phyloP scores from a whole-genome alignment of 2,329 filamentous ascomycete species.

The Cercospora zeina region DNA sequence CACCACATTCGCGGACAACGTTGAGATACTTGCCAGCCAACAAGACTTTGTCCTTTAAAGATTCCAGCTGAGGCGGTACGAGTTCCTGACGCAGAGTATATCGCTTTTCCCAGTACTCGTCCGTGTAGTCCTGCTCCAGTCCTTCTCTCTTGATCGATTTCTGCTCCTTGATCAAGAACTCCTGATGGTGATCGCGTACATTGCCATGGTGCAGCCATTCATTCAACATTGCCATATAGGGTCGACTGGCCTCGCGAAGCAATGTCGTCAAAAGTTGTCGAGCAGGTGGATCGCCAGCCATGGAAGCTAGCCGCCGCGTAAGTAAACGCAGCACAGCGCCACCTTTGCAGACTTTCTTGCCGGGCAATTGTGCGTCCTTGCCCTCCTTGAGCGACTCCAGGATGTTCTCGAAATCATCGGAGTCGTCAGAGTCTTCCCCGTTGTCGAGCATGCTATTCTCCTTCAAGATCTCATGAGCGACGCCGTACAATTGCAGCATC shows the following conservation, averaged over 20 bases:
- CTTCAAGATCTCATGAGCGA: conserved; percentile 84
- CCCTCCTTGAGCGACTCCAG: conserved; percentile 86
- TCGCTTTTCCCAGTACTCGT: conserved; percentile 98
- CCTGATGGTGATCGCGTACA: conserved; percentile 88
- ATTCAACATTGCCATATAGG: conserved; percentile 98
- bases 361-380: conserved; percentile 77
- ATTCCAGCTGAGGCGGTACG: conserved; percentile 86
- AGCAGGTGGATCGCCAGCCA: conserved; percentile 91
- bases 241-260: conserved; percentile 81
- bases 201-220: conserved; percentile 97
- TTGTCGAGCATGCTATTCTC: conserved; percentile 86
- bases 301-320: conserved; percentile 78
- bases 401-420: conserved; percentile 87
- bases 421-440: conserved; percentile 62
- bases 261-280: conserved; percentile 77
- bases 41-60: conserved; percentile 89
- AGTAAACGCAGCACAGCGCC: conserved; percentile 88
- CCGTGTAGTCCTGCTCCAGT: conserved; percentile 93
- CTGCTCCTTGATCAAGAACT: conserved; percentile 94
- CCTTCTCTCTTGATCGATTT: conserved; percentile 90
- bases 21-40: conserved; percentile 97
- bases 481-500: conserved; percentile 82
- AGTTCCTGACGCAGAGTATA: conserved; percentile 93
- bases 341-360: conserved; percentile 94
- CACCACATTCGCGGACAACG: conserved; percentile 93